phyloP scores from a whole-genome alignment of 148 eudicot species.

The Chenopodium album region DNA sequence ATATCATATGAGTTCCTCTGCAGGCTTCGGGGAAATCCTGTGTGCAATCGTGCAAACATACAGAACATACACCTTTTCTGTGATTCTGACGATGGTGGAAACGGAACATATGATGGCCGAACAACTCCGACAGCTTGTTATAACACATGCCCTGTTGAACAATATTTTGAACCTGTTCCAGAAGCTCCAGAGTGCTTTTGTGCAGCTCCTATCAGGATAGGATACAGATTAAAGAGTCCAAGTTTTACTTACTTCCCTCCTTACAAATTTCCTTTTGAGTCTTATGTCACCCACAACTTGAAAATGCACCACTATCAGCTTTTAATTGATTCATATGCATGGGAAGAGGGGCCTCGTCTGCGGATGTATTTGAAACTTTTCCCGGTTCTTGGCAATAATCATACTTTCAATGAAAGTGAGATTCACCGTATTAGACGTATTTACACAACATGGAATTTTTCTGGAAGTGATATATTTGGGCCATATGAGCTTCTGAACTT shows the following conservation, averaged over 20 bases:
- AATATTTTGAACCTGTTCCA: conserved; percentile 63
- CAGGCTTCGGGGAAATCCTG: conserved; percentile 81
- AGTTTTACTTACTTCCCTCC: conserved; percentile 75
- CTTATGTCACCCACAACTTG: conserved; percentile 52
- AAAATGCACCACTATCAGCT: conserved; percentile 55
- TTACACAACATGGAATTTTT: conserved; percentile 64
- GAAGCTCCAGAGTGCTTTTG: conserved; percentile 67
- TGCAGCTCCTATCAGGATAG: conserved; percentile 82
- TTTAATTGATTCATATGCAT: conserved; percentile 56
- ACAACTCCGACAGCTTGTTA: conserved; percentile 49
- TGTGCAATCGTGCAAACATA: conserved; percentile 49
- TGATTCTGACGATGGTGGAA: conserved; percentile 45
- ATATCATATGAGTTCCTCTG: conserved; percentile 6
- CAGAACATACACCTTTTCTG: conserved; percentile 47
- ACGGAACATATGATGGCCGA: conserved; percentile 27
- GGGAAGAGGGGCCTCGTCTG: conserved; percentile 90
- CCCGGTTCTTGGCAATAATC: conserved; percentile 37
- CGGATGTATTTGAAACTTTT: conserved; percentile 78
- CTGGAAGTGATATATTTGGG: conserved; percentile 69
- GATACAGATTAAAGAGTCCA: conserved; percentile 85
- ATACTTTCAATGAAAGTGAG: conserved; percentile 61
- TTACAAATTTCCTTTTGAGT: conserved; percentile 44
- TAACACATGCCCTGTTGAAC: conserved; percentile 54
- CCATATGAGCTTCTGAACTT: conserved; percentile 95
- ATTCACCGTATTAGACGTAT: conserved; percentile 43